Evolutionary conservation across 2,329 filamentous ascomycete genomes (phyloP), one percentile per base, ranked within the genome.

Genomic region (Arthrobotrys megalospora): DNA sequence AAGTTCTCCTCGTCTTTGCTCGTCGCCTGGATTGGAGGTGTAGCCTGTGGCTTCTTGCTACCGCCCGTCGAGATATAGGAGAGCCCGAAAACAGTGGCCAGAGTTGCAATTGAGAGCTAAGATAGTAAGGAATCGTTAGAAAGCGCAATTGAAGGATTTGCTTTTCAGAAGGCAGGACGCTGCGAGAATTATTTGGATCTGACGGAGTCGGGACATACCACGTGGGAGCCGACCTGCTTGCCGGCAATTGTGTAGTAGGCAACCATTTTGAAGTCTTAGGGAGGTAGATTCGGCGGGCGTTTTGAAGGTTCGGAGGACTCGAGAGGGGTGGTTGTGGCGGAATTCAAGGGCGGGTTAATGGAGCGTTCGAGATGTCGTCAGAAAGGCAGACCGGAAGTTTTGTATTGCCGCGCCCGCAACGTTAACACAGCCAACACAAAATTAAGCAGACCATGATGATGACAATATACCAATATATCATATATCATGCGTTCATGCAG

Each of bases 201-300:
- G 47, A 50, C 2, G 32, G 19, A 48, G 66, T 32, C 58, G 48
- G 52, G 63, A 87, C 86, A 80, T 86, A 87, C 86, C 73, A 86
- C 81, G 83, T 88, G 87, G 70, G 87, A 87, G 82, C 86, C 86
- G 83, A 88, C 84, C 82, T 87, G 85, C 81, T 85, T 85, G 84
- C 87, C 87, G 82, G 85, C 85, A 82, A 88, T 83, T 81, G 84
- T 85, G 84, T 87, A 88, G 82, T 86, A 85, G 80, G 84, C 85
- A 81, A 88, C 86, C 86, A 88, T 88, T 80, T 55, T 45, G 43
- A 38, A 47, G 43, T 6, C 2, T 14, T 41, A 21, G 28, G 36
- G 28, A 16, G 16, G 45, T 50, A 12, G 45, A 58, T 6, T 8
- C 28, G 21, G 21, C n/a, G 36, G 53, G 52, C 1, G 21, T 6